phyloP scores from a whole-genome alignment of 176 grass and related monocot species.

The Bothriochloa decipiens region DNA sequence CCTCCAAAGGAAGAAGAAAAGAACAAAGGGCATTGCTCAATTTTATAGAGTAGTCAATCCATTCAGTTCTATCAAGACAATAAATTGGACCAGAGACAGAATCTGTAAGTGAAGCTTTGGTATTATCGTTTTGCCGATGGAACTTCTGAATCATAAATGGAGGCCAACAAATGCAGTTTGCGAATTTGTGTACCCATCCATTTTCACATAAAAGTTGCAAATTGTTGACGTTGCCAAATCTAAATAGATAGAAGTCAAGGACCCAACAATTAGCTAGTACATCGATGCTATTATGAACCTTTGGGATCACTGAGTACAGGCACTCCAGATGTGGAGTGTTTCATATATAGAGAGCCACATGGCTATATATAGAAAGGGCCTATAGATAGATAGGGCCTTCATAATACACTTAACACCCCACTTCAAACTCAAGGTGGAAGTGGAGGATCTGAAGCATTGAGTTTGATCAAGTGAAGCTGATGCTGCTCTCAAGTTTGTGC shows the following conservation, averaged over 20 bases:
- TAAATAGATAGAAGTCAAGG: slow-evolving; percentile 66
- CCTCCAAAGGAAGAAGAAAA: slow-evolving; percentile 73
- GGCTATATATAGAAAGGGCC: too few species aligned
- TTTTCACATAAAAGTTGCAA: slow-evolving; percentile 84
- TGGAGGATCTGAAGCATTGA: too few species aligned
- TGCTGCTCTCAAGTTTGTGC: too few species aligned
- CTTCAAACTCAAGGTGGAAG: too few species aligned
- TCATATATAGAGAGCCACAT: too few species aligned
- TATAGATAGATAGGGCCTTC: too few species aligned
- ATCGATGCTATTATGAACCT: too few species aligned
- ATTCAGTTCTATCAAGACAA: slow-evolving; percentile 66
- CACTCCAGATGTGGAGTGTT: too few species aligned
- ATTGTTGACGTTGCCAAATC: slow-evolving; percentile 79
- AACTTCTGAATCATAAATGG: slow-evolving; percentile 80
- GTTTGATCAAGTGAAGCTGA: too few species aligned
- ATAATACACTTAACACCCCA: too few species aligned
- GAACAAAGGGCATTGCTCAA: slow-evolving; percentile 80
- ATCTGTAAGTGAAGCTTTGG: slow-evolving; percentile 35
- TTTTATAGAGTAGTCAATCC: slow-evolving; percentile 76
- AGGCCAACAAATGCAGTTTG: slow-evolving; percentile 89
- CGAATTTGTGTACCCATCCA: slow-evolving; percentile 84
- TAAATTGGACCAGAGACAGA: slow-evolving; percentile 38
- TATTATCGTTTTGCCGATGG: slow-evolving; percentile 42
- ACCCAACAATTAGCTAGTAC: background rate
- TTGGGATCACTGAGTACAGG: too few species aligned